Percentiles rank a stretch among this genome's conserved stretches.
Evolutionary conservation across 1,139 yeast genomes (phyloP).

Genomic region (Yamadazyma buinensis): DNA sequence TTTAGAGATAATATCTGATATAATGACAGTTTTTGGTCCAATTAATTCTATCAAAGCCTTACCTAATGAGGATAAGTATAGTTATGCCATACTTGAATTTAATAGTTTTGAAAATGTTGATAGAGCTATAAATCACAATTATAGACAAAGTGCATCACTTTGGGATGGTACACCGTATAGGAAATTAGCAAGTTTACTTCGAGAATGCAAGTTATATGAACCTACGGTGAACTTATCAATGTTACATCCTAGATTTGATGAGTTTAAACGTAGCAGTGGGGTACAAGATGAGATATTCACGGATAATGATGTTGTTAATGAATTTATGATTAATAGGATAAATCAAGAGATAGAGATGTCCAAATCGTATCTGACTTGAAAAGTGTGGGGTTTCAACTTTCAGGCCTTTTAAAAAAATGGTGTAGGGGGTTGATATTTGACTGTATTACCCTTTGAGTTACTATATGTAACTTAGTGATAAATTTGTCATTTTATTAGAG

Average conservation of each 20-base stretch:
- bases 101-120: constrained; percentile 20
- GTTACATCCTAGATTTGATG: not conserved
- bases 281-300: constrained; percentile 7
- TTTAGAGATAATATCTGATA: constrained; percentile 26
- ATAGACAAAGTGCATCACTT: constrained; percentile 32
- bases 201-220: constrained; percentile 25
- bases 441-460: constrained; percentile 8
- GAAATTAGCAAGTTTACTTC: constrained; percentile 44
- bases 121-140: constrained; percentile 40
- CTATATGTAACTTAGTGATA: constrained; percentile 4
- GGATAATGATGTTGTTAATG: constrained; percentile 10
- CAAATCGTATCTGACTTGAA: constrained; percentile 36
- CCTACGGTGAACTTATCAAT: not conserved
- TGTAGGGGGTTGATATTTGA: constrained; percentile 22
- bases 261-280: constrained; percentile 1
- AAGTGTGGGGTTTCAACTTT: constrained; percentile 5
- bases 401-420: constrained; percentile 20
- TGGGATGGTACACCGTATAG: constrained; percentile 49
- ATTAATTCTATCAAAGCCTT: constrained; percentile 18
- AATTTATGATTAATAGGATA: constrained; percentile 4
- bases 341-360: constrained; percentile 14
- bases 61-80: constrained; percentile 23
- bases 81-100: constrained; percentile 35
- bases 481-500: no score
- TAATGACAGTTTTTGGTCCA: constrained; percentile 48